phyloP scores from a whole-genome alignment of 768 basidiomycete genomes.

The Jaapia argillacea region DNA sequence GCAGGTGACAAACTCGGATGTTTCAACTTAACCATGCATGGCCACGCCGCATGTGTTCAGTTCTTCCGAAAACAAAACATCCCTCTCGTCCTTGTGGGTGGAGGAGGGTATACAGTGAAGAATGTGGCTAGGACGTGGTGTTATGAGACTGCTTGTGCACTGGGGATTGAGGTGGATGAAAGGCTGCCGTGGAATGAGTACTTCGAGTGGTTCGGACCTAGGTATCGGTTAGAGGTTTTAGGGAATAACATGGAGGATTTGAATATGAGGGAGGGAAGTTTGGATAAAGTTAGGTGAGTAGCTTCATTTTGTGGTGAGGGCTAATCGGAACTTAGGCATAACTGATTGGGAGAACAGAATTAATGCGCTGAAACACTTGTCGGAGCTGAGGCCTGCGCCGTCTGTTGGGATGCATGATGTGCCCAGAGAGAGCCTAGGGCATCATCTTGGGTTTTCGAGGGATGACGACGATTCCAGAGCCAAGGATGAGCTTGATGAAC shows the following conservation, averaged over 20 bases:
- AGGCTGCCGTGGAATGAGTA: conserved; percentile 83
- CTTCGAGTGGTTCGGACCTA: conserved; percentile 96
- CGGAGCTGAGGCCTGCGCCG: conserved; percentile 62
- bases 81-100: conserved; percentile 86
- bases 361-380: conserved; percentile 42
- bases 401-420: conserved; percentile 82
- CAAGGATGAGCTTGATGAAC: conserved; percentile 56
- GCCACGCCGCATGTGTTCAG: conserved; percentile 86
- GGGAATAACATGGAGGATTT: conserved; percentile 93
- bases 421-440: conserved; percentile 56
- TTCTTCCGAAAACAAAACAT: conserved; percentile 77
- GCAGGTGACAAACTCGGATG: conserved; percentile 93
- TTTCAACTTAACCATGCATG: conserved; percentile 93
- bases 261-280: conserved; percentile 70
- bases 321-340: conserved; percentile 12
- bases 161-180: conserved; percentile 78
- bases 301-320: not conserved
- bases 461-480: conserved; percentile 34
- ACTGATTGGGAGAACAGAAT: conserved; percentile 36
- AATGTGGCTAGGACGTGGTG: conserved; percentile 95
- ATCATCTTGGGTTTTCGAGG: conserved; percentile 47
- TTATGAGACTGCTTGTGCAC: conserved; percentile 91
- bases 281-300: conserved; percentile 70
- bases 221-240: conserved; percentile 86
- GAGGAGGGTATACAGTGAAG: conserved; percentile 95